A percentile compares a stretch with the other conserved stretches of the same genome.
Evolutionary conservation across 495 filamentous ascomycete genomes (phyloP).

Genomic region (Neurospora hispaniola): DNA sequence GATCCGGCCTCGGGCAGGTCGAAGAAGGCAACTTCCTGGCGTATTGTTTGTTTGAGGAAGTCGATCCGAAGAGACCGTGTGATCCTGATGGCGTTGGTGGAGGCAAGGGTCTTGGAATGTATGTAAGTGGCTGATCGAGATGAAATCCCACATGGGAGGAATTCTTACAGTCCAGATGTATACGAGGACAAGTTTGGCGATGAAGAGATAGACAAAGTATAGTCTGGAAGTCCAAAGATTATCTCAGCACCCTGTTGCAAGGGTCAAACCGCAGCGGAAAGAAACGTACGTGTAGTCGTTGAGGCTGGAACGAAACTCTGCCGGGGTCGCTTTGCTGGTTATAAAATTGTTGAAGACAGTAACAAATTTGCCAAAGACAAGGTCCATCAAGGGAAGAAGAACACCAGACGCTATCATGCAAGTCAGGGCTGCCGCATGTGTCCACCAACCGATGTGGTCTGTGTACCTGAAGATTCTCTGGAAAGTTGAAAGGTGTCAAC

Average conservation of each 20-base stretch:
- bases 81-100: slow-evolving; percentile 14
- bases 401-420: slow-evolving; percentile 21
- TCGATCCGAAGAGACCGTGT: slow-evolving; percentile 21
- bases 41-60: slow-evolving; percentile 24
- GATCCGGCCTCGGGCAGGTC: slow-evolving; percentile 25
- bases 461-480: slow-evolving; percentile 14
- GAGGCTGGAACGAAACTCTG: slow-evolving; percentile 9
- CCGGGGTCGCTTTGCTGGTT: not conserved
- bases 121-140: not conserved
- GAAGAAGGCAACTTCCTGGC: slow-evolving; percentile 28
- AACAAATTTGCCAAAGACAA: slow-evolving; percentile 24
- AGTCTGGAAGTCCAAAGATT: slow-evolving; percentile 8
- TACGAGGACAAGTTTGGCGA: slow-evolving; percentile 37
- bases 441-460: slow-evolving; percentile 6
- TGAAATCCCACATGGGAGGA: slow-evolving; percentile 1
- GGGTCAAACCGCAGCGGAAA: not conserved
- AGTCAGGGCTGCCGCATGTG: slow-evolving; percentile 7
- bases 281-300: slow-evolving; percentile 9
- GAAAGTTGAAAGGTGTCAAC: not conserved
- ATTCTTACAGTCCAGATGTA: slow-evolving; percentile 35
- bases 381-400: slow-evolving; percentile 25
- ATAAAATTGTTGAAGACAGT: slow-evolving; percentile 20
- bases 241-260: not conserved
- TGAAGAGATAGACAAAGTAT: slow-evolving; percentile 44
- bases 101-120: not conserved